These are phyloP conservation scores for Prunus dulcis DNA, from an alignment of 306 rosid species.

Conservation along the genomic window DNA sequence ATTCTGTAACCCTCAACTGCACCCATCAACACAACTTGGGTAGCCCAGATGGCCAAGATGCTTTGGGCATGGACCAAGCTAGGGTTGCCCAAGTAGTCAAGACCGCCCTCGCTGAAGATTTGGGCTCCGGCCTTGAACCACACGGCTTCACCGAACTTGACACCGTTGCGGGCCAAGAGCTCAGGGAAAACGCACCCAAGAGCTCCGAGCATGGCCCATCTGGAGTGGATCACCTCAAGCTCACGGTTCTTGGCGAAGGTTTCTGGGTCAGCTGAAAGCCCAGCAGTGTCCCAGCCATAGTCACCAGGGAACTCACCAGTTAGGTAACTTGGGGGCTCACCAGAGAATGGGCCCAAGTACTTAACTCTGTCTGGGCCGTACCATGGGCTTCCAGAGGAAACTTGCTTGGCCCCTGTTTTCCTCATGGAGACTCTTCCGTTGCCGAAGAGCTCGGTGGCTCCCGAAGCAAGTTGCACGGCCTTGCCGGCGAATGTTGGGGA, in stretches of 20 bases:
- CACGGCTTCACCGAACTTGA: slow-evolving; percentile 80
- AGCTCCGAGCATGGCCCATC: slow-evolving; percentile 98
- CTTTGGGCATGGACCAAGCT: slow-evolving; percentile 93
- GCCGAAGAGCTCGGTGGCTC: slow-evolving; percentile 31
- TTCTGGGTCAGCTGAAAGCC: slow-evolving; percentile 87
- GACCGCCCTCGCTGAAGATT: slow-evolving; percentile 90
- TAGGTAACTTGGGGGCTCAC: slow-evolving; percentile 76
- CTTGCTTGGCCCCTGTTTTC: slow-evolving; percentile 32
- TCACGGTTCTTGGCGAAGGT: slow-evolving; percentile 83
- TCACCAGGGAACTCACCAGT: slow-evolving; percentile 79
- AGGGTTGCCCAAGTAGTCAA: slow-evolving; percentile 96
- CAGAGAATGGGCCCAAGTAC: slow-evolving; percentile 89
- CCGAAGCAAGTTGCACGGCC: slow-evolving; percentile 53
- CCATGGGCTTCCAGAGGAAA: slow-evolving; percentile 75
- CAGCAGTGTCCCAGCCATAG: slow-evolving; percentile 93
- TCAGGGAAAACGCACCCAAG: slow-evolving; percentile 83
- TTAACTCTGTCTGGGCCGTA: slow-evolving; percentile 93
- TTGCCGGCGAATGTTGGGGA: slow-evolving; percentile 73
- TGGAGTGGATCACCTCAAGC: slow-evolving; percentile 71
- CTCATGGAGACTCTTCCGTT: slow-evolving; percentile 54
- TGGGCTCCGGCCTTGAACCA: slow-evolving; percentile 97
- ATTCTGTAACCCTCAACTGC: slow-evolving; percentile 89
- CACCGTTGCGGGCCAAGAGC: slow-evolving; percentile 80
- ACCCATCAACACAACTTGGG: slow-evolving; percentile 76
- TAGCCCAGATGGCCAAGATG: slow-evolving; percentile 87